Conservation (phyloP, 352 stramenopile genomes). For the Phytophthora tubulina region DNA sequence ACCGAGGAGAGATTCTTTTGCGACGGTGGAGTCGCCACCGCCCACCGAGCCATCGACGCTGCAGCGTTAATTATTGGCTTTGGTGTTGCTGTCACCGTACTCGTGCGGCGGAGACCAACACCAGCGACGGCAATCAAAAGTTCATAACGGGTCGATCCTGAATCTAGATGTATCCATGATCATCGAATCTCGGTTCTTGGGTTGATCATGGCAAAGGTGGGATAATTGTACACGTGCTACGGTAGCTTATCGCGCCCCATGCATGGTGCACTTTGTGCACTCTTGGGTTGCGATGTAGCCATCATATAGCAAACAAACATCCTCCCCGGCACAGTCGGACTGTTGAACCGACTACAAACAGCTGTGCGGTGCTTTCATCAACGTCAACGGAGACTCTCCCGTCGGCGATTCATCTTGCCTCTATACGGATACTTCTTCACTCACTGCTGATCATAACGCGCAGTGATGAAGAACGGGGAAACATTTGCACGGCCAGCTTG, state of each 20-base stretch:
- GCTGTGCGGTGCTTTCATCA: not conserved
- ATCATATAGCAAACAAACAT: not conserved
- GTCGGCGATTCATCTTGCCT: not conserved
- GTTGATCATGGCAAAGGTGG: not conserved
- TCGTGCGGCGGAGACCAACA: not conserved
- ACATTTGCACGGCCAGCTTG: not conserved
- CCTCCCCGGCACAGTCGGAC: not conserved
- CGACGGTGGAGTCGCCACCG: not conserved
- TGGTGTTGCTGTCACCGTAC: not conserved
- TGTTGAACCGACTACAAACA: not conserved
- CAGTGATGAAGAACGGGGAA: no score
- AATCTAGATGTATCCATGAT: no score
- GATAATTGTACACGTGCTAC: no score
- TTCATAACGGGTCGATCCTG: slow-evolving; percentile 1
- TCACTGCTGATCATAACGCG: no score
- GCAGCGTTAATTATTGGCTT: slow-evolving; percentile 9
- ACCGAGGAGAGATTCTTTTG: slow-evolving; percentile 7
- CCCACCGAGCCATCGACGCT: not conserved
- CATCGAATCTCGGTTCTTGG: slow-evolving; percentile 3
- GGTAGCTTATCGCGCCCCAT: not conserved
- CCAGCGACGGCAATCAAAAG: not conserved
- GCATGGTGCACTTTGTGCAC: not conserved
- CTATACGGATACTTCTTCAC: not conserved
- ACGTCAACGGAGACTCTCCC: not conserved
- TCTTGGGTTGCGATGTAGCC: slow-evolving; percentile 1